phyloP scores from a whole-genome alignment of 805 yeast genomes.

The Candida gorgasii region DNA sequence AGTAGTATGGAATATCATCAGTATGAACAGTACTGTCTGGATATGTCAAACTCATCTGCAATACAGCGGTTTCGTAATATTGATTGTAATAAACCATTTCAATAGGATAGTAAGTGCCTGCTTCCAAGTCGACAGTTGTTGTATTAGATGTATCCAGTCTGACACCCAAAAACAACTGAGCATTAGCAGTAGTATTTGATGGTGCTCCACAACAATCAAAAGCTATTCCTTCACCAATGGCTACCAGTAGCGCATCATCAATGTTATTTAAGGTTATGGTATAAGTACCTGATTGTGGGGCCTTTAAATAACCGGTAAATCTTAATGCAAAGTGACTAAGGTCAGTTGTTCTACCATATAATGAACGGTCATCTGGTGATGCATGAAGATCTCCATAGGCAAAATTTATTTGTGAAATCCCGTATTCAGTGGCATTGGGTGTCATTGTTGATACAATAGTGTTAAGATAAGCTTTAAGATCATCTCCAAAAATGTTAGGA shows the following conservation, averaged over 20 bases:
- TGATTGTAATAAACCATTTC: background rate
- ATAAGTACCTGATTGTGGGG: slow-evolving; percentile 6
- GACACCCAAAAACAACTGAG: background rate
- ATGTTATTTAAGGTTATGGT: background rate
- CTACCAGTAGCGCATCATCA: slow-evolving; percentile 1
- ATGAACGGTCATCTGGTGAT: no score
- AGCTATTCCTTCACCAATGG: slow-evolving; percentile 3
- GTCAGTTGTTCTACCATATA: background rate
- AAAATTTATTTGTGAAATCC: background rate
- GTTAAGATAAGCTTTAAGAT: background rate
- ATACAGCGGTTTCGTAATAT: background rate
- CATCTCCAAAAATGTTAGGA: background rate
- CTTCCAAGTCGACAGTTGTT: background rate
- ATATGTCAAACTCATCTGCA: background rate
- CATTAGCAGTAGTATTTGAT: background rate
- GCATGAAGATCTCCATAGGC: background rate
- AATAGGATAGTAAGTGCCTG: background rate
- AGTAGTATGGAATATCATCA: background rate
- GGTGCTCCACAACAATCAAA: slow-evolving; percentile 1
- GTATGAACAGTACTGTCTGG: slow-evolving; percentile 4
- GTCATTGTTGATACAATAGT: slow-evolving; percentile 1
- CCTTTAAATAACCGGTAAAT: slow-evolving; percentile 6
- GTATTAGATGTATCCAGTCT: background rate
- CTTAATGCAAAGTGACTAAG: slow-evolving; percentile 2
- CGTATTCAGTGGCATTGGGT: background rate